These are phyloP conservation scores for Penicillium taxi DNA, from an alignment of 495 filamentous ascomycete genomes.

Conservation along the genomic window DNA sequence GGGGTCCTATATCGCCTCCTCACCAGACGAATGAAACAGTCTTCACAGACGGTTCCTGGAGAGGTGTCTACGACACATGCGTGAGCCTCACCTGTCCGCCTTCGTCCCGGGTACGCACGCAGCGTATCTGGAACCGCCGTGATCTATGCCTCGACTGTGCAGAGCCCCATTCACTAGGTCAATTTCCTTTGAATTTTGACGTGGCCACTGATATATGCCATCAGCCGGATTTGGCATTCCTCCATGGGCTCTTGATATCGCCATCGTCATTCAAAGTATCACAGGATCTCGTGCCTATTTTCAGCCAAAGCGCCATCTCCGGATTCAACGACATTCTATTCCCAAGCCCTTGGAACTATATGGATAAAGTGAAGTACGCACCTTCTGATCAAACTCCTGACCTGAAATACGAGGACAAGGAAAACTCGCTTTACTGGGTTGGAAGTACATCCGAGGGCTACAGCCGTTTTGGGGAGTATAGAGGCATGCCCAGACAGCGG, in stretches of 20 bases:
- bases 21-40: slow-evolving; percentile 36
- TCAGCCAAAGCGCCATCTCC: slow-evolving; percentile 61
- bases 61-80: slow-evolving; percentile 39
- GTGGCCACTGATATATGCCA: slow-evolving; percentile 62
- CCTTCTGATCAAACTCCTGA: slow-evolving; percentile 34
- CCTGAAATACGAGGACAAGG: slow-evolving; percentile 31
- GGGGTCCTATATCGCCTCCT: slow-evolving; percentile 38
- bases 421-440: slow-evolving; percentile 45
- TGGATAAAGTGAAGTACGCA: slow-evolving; percentile 39
- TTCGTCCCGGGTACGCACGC: slow-evolving; percentile 46
- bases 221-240: slow-evolving; percentile 65
- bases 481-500: slow-evolving; percentile 52
- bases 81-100: slow-evolving; percentile 48
- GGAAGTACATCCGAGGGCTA: slow-evolving; percentile 52
- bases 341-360: slow-evolving; percentile 44
- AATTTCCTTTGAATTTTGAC: slow-evolving; percentile 59
- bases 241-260: slow-evolving; percentile 64
- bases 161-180: slow-evolving; percentile 57
- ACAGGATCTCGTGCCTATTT: slow-evolving; percentile 60
- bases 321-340: slow-evolving; percentile 45
- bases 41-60: slow-evolving; percentile 42
- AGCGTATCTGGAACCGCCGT: slow-evolving; percentile 37
- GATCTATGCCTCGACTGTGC: slow-evolving; percentile 56
- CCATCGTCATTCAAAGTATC: slow-evolving; percentile 54
- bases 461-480: slow-evolving; percentile 45